These are phyloP conservation scores for Pythium vanterpoolii DNA, from an alignment of 352 stramenopile species.

Conservation along the genomic window DNA sequence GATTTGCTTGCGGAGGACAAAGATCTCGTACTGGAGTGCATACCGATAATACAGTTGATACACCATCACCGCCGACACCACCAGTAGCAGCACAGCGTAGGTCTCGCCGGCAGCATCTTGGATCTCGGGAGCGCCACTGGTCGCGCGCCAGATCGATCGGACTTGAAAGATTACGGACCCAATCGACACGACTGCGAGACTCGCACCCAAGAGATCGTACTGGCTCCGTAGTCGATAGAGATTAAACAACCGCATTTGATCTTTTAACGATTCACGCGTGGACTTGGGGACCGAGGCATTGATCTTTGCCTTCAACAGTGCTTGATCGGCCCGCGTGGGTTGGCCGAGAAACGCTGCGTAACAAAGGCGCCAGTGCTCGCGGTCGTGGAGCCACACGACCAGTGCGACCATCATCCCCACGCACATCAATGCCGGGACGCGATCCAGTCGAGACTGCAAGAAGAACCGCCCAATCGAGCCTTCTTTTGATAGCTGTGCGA, in stretches of 20 bases:
- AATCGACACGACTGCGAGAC: conserved; percentile 31
- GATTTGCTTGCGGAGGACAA: conserved; percentile 49
- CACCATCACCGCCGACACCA: conserved; percentile 41
- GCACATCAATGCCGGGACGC: conserved; percentile 30
- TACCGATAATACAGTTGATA: conserved; percentile 49
- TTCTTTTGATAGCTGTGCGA: conserved; percentile 20
- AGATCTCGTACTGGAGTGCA: conserved; percentile 47
- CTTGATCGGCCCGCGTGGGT: conserved; percentile 10
- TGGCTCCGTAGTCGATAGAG: conserved; percentile 18
- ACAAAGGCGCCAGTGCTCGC: conserved; percentile 32
- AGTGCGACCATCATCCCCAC: conserved; percentile 24
- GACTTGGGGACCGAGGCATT: conserved; percentile 20
- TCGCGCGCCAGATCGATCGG: conserved; percentile 49
- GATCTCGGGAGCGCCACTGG: conserved; percentile 13
- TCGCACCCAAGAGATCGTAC: conserved; percentile 16
- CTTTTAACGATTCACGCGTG: conserved; percentile 21
- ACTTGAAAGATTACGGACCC: conserved; percentile 48
- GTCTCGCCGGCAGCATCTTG: conserved; percentile 40
- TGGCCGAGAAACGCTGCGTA: conserved; percentile 34
- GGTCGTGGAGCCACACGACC: conserved; percentile 31
- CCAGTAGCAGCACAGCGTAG: conserved; percentile 36
- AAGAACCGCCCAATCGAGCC: conserved; percentile 52
- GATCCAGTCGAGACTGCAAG: conserved; percentile 44
- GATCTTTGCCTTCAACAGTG: conserved; percentile 10
- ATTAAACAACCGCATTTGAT: conserved; percentile 13